Percentiles rank a stretch among this genome's conserved stretches.
Conservation (phyloP, 2,329 filamentous ascomycete genomes). For the Arthrobotrys conoides region DNA sequence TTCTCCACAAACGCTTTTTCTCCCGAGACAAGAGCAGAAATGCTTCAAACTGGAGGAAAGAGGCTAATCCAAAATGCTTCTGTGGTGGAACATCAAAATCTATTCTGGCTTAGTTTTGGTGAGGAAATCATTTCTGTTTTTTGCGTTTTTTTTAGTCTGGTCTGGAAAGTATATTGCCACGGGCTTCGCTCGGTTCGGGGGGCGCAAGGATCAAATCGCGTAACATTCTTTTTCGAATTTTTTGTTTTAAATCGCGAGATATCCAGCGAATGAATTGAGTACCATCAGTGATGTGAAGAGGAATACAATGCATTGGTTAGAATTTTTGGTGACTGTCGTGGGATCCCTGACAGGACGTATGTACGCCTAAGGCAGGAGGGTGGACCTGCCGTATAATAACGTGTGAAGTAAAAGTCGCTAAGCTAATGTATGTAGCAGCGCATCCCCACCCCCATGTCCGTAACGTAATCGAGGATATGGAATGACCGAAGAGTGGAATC, state of each 20-base stretch:
- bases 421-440: neutral
- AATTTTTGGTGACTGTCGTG: neutral
- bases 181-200: conserved; percentile 24
- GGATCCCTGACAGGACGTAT: conserved; percentile 4
- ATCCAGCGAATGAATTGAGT: conserved; percentile 8
- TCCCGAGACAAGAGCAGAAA: conserved; percentile 11
- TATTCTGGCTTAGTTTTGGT: neutral
- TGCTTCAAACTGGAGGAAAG: neutral
- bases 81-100: conserved; percentile 12
- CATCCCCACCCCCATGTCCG: neutral
- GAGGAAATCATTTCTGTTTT: neutral
- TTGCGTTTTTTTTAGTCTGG: conserved; percentile 8
- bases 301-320: conserved; percentile 13
- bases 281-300: neutral
- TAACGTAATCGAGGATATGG: neutral
- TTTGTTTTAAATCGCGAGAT: conserved; percentile 23
- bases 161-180: conserved; percentile 10
- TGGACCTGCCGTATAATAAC: conserved; percentile 12
- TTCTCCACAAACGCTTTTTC: conserved; percentile 30
- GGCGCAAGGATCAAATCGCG: conserved; percentile 28
- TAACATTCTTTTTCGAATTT: conserved; percentile 23
- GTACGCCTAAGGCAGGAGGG: neutral
- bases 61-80: conserved; percentile 15
- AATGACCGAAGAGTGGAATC: neutral
- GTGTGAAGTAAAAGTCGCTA: conserved; percentile 14